A percentile compares a stretch with the other conserved stretches of the same genome.
phyloP scores from a whole-genome alignment of 2,329 filamentous ascomycete species.

The Aureobasidium sp. region DNA sequence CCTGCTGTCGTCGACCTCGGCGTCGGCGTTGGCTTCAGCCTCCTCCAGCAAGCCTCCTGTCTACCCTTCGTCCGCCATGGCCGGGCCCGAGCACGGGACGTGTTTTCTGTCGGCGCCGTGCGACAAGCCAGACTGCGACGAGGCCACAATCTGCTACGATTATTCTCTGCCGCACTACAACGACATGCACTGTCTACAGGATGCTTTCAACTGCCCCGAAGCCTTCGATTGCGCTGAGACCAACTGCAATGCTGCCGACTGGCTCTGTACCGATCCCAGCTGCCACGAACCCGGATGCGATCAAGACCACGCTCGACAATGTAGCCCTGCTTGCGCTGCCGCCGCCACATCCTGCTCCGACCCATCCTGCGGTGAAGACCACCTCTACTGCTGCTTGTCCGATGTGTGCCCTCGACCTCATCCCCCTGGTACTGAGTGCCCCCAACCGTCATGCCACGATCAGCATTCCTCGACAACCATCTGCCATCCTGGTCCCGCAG shows the following conservation, averaged over 20 bases:
- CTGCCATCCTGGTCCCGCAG: conserved; percentile 1
- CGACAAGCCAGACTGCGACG: conserved; percentile 32
- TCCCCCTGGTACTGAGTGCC: neutral
- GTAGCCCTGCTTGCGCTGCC: conserved; percentile 15
- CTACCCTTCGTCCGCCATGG: neutral
- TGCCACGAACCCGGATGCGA: conserved; percentile 11
- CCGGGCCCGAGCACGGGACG: neutral
- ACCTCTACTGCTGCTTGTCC: conserved; percentile 15
- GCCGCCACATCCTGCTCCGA: conserved; percentile 2
- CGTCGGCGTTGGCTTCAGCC: neutral
- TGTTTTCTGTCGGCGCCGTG: conserved; percentile 22
- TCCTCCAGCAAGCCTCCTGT: neutral
- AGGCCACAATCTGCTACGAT: conserved; percentile 18
- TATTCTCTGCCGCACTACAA: conserved; percentile 5
- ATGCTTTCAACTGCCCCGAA: neutral
- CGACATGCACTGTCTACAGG: neutral
- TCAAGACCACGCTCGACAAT: conserved; percentile 12
- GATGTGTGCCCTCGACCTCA: conserved; percentile 14
- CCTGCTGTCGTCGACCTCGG: neutral
- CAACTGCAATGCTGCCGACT: conserved; percentile 4
- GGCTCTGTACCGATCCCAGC: neutral
- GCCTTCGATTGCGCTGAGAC: conserved; percentile 9
- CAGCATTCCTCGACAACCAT: neutral
- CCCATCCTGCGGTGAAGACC: conserved; percentile 1
- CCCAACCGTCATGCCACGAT: neutral